Evolutionary conservation across 2,329 filamentous ascomycete species (phyloP).

Genomic region (Neonectria magnoliae): DNA sequence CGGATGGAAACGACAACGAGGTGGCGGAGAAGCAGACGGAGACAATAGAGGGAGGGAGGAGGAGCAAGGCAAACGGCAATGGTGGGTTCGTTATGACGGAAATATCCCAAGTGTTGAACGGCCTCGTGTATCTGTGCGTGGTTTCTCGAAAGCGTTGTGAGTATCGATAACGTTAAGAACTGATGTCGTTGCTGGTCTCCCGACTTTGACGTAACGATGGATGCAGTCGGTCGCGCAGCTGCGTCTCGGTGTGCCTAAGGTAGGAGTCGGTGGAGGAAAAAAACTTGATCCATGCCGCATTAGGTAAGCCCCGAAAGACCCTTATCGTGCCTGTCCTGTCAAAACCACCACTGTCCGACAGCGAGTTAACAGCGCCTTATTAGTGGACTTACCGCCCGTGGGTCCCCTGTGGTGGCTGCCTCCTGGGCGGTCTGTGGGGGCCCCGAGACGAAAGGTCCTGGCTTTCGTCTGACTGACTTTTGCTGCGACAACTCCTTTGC

Average conservation of each 20-base stretch:
- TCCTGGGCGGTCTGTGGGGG: constrained; percentile 11
- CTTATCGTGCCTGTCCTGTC: constrained; percentile 35
- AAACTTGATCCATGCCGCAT: constrained; percentile 29
- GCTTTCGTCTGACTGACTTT: constrained; percentile 16
- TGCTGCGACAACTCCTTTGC: constrained; percentile 29
- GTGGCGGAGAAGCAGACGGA: neutral
- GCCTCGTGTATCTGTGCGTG: neutral
- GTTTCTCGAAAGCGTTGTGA: neutral
- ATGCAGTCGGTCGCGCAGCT: constrained; percentile 15
- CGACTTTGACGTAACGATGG: constrained; percentile 24
- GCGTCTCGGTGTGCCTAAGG: neutral
- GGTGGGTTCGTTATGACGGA: neutral
- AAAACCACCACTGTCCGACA: neutral
- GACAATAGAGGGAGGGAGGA: neutral
- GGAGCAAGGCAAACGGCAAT: neutral
- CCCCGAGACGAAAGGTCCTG: constrained; percentile 26
- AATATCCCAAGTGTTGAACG: neutral
- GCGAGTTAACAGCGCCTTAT: constrained; percentile 12
- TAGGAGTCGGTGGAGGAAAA: constrained; percentile 27
- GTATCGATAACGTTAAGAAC: neutral
- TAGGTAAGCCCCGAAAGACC: constrained; percentile 39
- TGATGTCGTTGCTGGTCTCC: constrained; percentile 13
- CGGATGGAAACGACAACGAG: constrained; percentile 24
- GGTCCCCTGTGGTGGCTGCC: constrained; percentile 11
- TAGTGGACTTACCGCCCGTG: constrained; percentile 20